Conservation (phyloP, 1,284 basidiomycete genomes). For the Puccinia brachypodii region DNA sequence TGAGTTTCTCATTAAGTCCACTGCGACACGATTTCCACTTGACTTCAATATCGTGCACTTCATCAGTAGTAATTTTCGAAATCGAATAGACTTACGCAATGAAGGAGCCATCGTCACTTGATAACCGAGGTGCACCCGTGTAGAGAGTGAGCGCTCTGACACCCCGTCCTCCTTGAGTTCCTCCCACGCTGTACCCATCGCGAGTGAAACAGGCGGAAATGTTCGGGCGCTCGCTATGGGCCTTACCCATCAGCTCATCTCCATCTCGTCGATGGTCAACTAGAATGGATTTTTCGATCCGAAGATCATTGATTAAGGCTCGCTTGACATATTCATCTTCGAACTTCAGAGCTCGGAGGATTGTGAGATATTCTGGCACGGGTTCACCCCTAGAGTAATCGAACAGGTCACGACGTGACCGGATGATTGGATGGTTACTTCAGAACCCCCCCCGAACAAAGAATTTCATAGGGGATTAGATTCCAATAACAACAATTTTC, state of each 20-base stretch:
- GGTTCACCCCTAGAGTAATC: constrained; percentile 56
- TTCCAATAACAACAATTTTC: not conserved
- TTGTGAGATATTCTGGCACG: constrained; percentile 51
- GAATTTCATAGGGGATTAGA: not conserved
- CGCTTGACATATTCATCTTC: constrained; percentile 43
- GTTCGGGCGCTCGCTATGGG: constrained; percentile 50
- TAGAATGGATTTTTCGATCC: constrained; percentile 34
- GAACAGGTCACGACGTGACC: constrained; percentile 52
- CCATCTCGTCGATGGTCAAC: constrained; percentile 41
- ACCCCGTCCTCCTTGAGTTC: constrained; percentile 62
- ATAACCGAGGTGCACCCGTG: constrained; percentile 56
- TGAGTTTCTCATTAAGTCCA: not conserved
- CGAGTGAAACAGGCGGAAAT: constrained; percentile 54
- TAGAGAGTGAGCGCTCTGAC: constrained; percentile 59
- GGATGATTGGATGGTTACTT: constrained; percentile 52
- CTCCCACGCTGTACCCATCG: constrained; percentile 28
- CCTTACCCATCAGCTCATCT: constrained; percentile 22
- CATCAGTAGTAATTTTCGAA: not conserved
- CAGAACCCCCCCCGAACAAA: not conserved
- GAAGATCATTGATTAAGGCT: constrained; percentile 42
- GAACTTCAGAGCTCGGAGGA: constrained; percentile 54
- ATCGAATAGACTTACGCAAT: constrained; percentile 46
- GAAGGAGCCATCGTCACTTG: constrained; percentile 53
- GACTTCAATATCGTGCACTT: not conserved
- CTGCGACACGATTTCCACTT: not conserved